Conservation (phyloP, 2,329 filamentous ascomycete species). For the Trichoderma cornu-damae region DNA sequence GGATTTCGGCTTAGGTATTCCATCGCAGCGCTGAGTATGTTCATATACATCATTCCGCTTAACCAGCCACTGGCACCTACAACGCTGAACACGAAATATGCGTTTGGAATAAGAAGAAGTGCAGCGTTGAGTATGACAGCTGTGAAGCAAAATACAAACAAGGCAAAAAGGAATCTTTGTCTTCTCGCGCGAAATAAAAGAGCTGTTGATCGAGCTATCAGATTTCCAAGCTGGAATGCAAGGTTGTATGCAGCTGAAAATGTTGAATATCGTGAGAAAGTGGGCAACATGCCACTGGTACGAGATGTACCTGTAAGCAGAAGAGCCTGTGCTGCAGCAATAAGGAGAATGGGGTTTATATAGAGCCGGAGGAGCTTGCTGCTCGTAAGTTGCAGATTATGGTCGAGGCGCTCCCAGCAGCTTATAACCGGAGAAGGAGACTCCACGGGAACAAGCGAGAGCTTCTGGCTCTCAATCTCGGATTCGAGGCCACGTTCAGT, state of each 20-base stretch:
- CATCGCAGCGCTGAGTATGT: background rate
- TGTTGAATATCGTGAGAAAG: background rate
- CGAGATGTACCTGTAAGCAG: background rate
- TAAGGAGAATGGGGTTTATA: conserved; percentile 5
- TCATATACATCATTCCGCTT: conserved; percentile 1
- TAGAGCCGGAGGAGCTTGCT: background rate
- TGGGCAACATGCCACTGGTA: background rate
- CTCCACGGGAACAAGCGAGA: background rate
- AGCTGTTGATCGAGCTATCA: background rate
- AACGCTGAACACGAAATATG: background rate
- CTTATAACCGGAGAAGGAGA: background rate
- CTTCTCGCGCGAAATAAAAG: background rate
- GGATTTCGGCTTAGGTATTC: background rate
- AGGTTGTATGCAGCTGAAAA: background rate
- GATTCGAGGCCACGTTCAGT: background rate
- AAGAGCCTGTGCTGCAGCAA: background rate
- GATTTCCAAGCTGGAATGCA: background rate
- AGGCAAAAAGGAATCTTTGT: background rate
- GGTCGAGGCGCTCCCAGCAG: background rate
- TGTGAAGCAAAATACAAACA: background rate
- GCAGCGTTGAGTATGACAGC: background rate
- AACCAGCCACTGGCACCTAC: background rate
- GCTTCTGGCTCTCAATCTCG: background rate
- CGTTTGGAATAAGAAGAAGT: background rate
- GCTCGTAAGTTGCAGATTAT: background rate